Evolutionary conservation across 768 basidiomycete species (phyloP).

Genomic region (Russula lepida): DNA sequence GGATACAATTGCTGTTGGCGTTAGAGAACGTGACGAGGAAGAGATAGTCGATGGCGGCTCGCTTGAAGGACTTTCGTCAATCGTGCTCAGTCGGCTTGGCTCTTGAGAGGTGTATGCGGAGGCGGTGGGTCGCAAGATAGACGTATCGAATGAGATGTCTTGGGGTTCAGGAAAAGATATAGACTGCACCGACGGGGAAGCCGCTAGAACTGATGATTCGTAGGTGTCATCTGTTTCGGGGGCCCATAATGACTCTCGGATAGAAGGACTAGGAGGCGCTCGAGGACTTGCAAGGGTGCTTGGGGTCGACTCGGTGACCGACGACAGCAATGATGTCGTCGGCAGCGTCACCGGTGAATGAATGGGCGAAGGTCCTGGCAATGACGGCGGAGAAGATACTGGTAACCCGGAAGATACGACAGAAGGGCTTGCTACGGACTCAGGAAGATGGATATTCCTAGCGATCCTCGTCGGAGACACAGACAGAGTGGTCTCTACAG

Average conservation of each 20-base stretch:
- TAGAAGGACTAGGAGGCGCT: constrained; percentile 31
- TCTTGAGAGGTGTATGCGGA: constrained; percentile 25
- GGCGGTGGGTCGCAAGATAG: constrained; percentile 57
- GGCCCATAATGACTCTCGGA: constrained; percentile 46
- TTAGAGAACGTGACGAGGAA: constrained; percentile 34
- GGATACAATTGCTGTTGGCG: constrained; percentile 36
- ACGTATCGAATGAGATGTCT: constrained; percentile 68
- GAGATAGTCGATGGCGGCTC: constrained; percentile 25
- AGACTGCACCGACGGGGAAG: constrained; percentile 56
- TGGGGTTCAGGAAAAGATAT: constrained; percentile 45
- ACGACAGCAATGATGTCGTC: constrained; percentile 19
- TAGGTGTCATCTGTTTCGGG: constrained; percentile 60
- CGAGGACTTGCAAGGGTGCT: constrained; percentile 19
- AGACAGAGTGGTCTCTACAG: neutral
- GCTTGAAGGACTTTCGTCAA: constrained; percentile 22
- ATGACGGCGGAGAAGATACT: neutral
- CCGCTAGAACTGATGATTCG: constrained; percentile 65
- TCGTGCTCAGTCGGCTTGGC: constrained; percentile 16
- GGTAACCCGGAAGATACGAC: neutral
- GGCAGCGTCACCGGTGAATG: constrained; percentile 23
- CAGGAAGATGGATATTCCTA: neutral
- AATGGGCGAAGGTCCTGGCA: constrained; percentile 26
- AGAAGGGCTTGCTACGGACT: constrained; percentile 13
- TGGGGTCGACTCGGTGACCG: constrained; percentile 18
- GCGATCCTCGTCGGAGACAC: neutral